Conservation (phyloP, 129 eudicot species). For the Ambrosia trifida region DNA sequence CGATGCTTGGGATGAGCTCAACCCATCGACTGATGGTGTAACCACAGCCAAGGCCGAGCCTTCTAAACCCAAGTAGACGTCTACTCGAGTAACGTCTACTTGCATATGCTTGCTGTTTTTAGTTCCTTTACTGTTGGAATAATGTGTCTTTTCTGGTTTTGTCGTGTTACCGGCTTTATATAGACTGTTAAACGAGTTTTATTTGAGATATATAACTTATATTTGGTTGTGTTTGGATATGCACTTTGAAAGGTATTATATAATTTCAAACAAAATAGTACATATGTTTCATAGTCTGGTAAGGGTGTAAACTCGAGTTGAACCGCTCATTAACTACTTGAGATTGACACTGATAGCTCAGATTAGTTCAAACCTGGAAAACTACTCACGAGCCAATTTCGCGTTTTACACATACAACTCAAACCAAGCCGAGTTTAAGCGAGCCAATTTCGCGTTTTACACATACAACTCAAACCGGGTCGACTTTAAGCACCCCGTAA, state of each 20-base stretch:
- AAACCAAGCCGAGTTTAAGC: too few relatives aligned
- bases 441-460: too few relatives aligned
- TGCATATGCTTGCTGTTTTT: conserved; percentile 1
- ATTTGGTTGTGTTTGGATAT: conserved; percentile 13
- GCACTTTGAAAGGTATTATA: neutral
- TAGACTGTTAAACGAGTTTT: conserved; percentile 5
- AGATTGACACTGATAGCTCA: neutral
- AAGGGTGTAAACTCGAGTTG: neutral
- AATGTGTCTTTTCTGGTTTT: conserved; percentile 7
- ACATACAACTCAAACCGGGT: too few relatives aligned
- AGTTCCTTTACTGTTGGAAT: conserved; percentile 6
- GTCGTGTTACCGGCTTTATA: conserved; percentile 25
- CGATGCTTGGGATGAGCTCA: conserved; percentile 72
- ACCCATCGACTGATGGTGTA: conserved; percentile 30
- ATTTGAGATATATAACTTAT: conserved; percentile 23
- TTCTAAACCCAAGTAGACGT: conserved; percentile 29
- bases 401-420: too few relatives aligned
- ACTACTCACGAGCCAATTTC: too few relatives aligned
- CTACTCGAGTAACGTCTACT: neutral
- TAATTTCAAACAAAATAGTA: neutral
- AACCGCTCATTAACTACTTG: neutral
- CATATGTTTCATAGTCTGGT: neutral
- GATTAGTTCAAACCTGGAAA: neutral
- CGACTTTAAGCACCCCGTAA: too few relatives aligned
- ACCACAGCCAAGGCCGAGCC: conserved; percentile 19